Evolutionary conservation across 768 basidiomycete species (phyloP).

Genomic region (Lanmaoa rubissima): DNA sequence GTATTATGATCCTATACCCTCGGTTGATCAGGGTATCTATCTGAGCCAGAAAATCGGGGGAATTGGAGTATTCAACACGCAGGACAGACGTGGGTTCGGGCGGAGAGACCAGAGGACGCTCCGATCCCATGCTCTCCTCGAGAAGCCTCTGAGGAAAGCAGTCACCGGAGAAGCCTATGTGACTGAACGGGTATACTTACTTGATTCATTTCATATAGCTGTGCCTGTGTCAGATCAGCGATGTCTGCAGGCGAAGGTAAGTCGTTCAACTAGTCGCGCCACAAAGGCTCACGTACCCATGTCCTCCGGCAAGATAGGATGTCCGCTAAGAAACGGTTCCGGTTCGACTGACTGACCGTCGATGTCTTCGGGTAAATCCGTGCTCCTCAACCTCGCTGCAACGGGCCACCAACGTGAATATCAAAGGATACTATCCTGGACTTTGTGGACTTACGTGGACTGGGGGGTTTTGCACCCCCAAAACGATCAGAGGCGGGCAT

Average conservation of each 20-base stretch:
- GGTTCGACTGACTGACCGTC: slow-evolving; percentile 3
- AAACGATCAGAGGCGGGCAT: slow-evolving; percentile 11
- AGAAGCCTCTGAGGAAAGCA: slow-evolving; percentile 34
- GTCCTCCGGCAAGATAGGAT: slow-evolving; percentile 31
- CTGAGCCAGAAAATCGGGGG: slow-evolving; percentile 63
- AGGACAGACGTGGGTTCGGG: slow-evolving; percentile 53
- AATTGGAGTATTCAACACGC: slow-evolving; percentile 64
- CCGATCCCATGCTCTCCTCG: slow-evolving; percentile 36
- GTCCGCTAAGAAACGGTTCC: slow-evolving; percentile 26
- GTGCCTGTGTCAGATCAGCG: slow-evolving; percentile 29
- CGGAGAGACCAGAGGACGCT: slow-evolving; percentile 53
- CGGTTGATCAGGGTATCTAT: slow-evolving; percentile 64
- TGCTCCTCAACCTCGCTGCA: slow-evolving; percentile 28
- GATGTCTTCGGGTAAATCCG: slow-evolving; percentile 21
- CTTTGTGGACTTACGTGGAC: slow-evolving; percentile 22
- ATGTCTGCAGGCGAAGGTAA: slow-evolving; percentile 29
- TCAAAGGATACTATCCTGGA: neutral
- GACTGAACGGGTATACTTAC: slow-evolving; percentile 18
- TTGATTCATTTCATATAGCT: slow-evolving; percentile 43
- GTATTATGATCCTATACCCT: slow-evolving; percentile 66
- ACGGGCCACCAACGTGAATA: neutral
- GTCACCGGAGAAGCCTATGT: neutral
- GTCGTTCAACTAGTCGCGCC: neutral
- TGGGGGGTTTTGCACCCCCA: slow-evolving; percentile 15
- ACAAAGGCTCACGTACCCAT: slow-evolving; percentile 21